Evolutionary conservation across 106 monocot genomes (phyloP), one percentile per base, ranked within the genome.

Genomic region (Allium cepa): DNA sequence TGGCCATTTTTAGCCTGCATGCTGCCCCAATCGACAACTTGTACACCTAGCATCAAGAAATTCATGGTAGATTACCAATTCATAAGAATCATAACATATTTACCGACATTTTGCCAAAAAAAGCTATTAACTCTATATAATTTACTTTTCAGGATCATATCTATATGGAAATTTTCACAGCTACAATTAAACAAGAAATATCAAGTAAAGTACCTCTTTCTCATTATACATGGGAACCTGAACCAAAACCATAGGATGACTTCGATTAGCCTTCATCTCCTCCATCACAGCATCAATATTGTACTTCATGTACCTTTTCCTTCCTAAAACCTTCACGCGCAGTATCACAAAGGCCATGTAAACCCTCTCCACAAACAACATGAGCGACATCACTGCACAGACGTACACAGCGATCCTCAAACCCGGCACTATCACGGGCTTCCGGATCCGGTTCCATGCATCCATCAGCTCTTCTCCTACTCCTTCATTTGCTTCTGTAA

Each of bases 161-260:
- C 13, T 53, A 13, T 53, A 10, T 53, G 10, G 9, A 53, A 53
- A 13, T 10, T 53, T 1, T 53, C 9, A 13, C 52, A 53, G 13
- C 9, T 53, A 10, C 52, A 53, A 53, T 53, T 53, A 53, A 10
- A 14, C 8, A 59, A 59, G 22, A 22, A 22, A 0, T 22, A 22
- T 15, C 0, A 59, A 59, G 58, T 1, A 59, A 17, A 59, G 7
- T 69, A 83, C 87, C 87, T 87, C 83, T 69, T 75, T 87, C 51
- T 83, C 83, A 17, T 87, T 87, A 66, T 82, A 80, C 83, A 87
- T 87, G 28, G 87, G 83, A 45, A 87, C 73, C 53, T 87, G 87
- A 22, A 87, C 80, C 56, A 83, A 58, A 50, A 88, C 84, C 69
- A 55, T 78, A 10, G 88, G 84, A 26, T 81, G 78, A 11, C 26